phyloP scores from a whole-genome alignment of 192 early-diverging fungal species.

The Neocallimastix lanati region DNA sequence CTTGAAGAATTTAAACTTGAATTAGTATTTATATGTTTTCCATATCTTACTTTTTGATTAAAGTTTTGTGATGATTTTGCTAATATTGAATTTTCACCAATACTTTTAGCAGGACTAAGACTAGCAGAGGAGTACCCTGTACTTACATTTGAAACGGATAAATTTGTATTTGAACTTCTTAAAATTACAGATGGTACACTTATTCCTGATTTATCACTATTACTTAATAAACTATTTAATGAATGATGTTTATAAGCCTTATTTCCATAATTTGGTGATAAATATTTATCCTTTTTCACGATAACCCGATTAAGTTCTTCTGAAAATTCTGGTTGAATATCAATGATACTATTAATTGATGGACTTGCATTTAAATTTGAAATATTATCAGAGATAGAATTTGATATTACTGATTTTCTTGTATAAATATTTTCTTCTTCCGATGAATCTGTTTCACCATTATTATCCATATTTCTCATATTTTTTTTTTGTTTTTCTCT shows the following conservation, averaged over 20 bases:
- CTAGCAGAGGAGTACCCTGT: too few relatives aligned
- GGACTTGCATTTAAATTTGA: not conserved
- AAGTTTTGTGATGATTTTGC: too few relatives aligned
- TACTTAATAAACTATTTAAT: not conserved
- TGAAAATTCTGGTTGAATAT: too few relatives aligned
- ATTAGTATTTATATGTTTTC: too few relatives aligned
- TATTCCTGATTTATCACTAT: not conserved
- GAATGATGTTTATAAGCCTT: not conserved
- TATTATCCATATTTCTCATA: not conserved
- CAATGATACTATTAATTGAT: not conserved
- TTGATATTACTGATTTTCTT: not conserved
- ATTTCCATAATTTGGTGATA: not conserved
- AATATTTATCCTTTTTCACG: not conserved
- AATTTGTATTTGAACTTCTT: not conserved
- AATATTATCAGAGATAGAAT: not conserved
- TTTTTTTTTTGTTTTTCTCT: not conserved
- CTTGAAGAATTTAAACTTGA: too few relatives aligned
- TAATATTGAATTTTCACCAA: too few relatives aligned
- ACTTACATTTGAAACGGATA: too few relatives aligned
- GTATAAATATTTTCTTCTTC: not conserved
- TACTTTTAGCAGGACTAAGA: too few relatives aligned
- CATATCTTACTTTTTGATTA: not conserved
- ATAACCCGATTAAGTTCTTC: too few relatives aligned
- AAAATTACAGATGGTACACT: not conserved
- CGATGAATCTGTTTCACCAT: not conserved